Percentiles rank a stretch among this genome's conserved stretches.
Conservation (phyloP, 768 basidiomycete genomes). For the Serendipita indica region DNA sequence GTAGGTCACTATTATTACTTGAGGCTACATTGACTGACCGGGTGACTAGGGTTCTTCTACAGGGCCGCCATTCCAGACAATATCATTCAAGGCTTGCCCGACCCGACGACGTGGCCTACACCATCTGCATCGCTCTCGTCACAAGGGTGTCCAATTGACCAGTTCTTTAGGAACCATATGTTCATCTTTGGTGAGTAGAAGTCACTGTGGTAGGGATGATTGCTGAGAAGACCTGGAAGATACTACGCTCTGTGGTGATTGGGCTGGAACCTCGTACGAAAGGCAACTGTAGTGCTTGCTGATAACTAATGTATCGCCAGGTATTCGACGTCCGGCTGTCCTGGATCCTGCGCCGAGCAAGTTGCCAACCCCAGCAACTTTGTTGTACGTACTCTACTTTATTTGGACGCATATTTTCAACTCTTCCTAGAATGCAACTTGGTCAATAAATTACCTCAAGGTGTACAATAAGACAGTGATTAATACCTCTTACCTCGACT, state of each 20-base stretch:
- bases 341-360: constrained; percentile 53
- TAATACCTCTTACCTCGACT: constrained; percentile 1
- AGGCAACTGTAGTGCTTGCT: constrained; percentile 23
- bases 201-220: constrained; percentile 10
- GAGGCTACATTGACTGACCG: not conserved
- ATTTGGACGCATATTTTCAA: constrained; percentile 8
- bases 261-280: constrained; percentile 28
- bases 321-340: constrained; percentile 32
- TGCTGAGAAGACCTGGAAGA: constrained; percentile 27
- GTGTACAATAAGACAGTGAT: constrained; percentile 44
- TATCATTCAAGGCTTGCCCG: constrained; percentile 42
- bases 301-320: not conserved
- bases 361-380: constrained; percentile 60
- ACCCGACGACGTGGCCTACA: constrained; percentile 51
- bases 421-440: constrained; percentile 49
- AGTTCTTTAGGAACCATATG: constrained; percentile 52
- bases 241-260: constrained; percentile 66
- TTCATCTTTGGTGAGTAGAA: constrained; percentile 52
- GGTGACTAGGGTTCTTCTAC: constrained; percentile 47
- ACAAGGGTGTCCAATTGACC: constrained; percentile 38
- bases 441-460: constrained; percentile 67
- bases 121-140: constrained; percentile 49
- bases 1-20: constrained; percentile 30
- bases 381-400: constrained; percentile 31
- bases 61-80: constrained; percentile 60